Conservation (phyloP, 225 moss, liverwort and hornwort species). For the Marchantia paleacea region DNA sequence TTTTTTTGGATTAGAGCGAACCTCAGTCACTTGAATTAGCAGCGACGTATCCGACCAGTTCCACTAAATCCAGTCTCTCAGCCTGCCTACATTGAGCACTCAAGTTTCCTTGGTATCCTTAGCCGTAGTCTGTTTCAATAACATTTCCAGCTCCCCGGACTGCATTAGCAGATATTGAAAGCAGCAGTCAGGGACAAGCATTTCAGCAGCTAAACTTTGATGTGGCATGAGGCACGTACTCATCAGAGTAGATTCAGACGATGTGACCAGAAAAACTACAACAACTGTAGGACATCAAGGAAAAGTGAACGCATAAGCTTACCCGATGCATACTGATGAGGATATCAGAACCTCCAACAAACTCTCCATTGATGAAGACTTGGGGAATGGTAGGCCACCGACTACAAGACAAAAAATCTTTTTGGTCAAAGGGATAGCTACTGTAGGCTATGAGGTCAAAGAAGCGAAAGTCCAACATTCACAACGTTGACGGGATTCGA, state of each 20-base stretch:
- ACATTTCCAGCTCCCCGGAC: conserved; percentile 41
- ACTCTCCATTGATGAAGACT: conserved; percentile 87
- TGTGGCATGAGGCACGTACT: neutral
- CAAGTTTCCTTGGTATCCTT: conserved; percentile 23
- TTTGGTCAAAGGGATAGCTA: neutral
- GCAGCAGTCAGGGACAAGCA: no score
- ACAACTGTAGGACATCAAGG: neutral
- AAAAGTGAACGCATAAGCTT: neutral
- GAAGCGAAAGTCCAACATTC: neutral
- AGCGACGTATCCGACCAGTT: neutral
- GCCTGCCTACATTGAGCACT: neutral
- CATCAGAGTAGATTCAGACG: neutral
- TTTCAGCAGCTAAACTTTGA: neutral
- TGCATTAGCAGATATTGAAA: conserved; percentile 1
- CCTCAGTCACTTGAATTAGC: neutral
- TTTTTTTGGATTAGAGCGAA: neutral
- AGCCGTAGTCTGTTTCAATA: conserved; percentile 23
- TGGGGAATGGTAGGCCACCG: conserved; percentile 94
- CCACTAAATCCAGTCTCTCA: neutral
- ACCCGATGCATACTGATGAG: conserved; percentile 88
- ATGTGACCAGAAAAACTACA: neutral
- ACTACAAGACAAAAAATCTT: conserved; percentile 34
- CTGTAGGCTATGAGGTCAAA: neutral
- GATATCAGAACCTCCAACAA: conserved; percentile 91
- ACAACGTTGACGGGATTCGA: neutral